Percentiles rank a stretch among this genome's conserved stretches.
Evolutionary conservation across 2,329 filamentous ascomycete genomes (phyloP).

Genomic region (Emericellopsis atlantica): DNA sequence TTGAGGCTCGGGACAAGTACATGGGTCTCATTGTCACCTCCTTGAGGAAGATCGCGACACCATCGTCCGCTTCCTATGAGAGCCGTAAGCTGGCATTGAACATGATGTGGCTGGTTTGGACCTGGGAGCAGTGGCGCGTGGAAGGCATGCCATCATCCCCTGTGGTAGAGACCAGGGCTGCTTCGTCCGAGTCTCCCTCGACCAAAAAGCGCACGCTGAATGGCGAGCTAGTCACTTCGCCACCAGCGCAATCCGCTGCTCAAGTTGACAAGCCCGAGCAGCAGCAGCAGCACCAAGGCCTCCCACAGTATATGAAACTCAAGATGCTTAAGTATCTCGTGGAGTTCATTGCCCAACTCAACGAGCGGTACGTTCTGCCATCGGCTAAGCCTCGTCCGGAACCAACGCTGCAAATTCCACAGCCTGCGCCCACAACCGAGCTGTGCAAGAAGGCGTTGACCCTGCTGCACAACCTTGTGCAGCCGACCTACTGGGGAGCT

Average conservation of each 20-base stretch:
- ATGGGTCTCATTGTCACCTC: conserved; percentile 79
- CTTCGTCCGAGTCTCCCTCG: conserved; percentile 56
- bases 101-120: conserved; percentile 81
- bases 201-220: conserved; percentile 68
- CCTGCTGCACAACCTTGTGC: conserved; percentile 72
- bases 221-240: conserved; percentile 22
- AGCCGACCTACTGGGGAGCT: conserved; percentile 82
- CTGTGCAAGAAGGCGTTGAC: conserved; percentile 77
- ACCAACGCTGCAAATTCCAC: conserved; percentile 25
- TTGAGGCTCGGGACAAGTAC: conserved; percentile 87
- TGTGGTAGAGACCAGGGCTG: conserved; percentile 8
- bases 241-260: background rate
- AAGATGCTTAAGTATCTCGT: conserved; percentile 92
- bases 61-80: conserved; percentile 77
- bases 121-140: conserved; percentile 80
- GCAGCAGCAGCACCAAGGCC: conserved; percentile 48
- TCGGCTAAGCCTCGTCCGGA: conserved; percentile 47
- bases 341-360: conserved; percentile 83
- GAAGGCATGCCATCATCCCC: conserved; percentile 33
- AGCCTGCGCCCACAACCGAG: conserved; percentile 51
- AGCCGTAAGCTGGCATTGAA: conserved; percentile 85
- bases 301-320: conserved; percentile 51
- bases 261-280: background rate
- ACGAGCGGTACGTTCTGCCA: conserved; percentile 71
- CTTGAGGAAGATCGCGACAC: conserved; percentile 73